Conservation (phyloP, 164 flowering plant species). For the Macadamia integrifolia region DNA sequence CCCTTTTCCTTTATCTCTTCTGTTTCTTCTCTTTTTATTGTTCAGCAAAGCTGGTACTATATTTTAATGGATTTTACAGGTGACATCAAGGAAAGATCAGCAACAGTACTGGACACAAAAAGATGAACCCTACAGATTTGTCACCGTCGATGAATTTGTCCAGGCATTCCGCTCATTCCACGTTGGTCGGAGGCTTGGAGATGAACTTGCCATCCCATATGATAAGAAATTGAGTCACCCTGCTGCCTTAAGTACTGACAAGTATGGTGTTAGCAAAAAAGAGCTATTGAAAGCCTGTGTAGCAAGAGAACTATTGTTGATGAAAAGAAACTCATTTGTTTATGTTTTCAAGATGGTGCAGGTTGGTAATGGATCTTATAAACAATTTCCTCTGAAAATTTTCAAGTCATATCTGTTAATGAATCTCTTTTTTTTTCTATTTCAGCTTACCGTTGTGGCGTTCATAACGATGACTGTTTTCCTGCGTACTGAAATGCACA, state of each 20-base stretch:
- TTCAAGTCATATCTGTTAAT: not conserved
- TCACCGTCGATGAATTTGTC: constrained; percentile 44
- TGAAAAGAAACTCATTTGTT: constrained; percentile 68
- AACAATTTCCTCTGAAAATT: not conserved
- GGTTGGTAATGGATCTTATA: constrained; percentile 21
- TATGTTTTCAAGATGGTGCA: constrained; percentile 51
- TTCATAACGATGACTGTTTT: constrained; percentile 43
- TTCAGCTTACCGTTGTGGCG: constrained; percentile 34
- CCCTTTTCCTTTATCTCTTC: not conserved
- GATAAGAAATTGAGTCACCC: constrained; percentile 61
- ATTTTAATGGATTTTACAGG: constrained; percentile 23
- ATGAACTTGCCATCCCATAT: constrained; percentile 49
- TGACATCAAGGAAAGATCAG: constrained; percentile 76
- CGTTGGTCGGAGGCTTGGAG: constrained; percentile 38
- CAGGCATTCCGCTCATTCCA: constrained; percentile 61
- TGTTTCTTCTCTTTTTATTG: not conserved
- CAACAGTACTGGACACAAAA: constrained; percentile 54
- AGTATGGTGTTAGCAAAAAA: constrained; percentile 51
- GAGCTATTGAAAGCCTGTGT: constrained; percentile 57
- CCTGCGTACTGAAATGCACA: constrained; percentile 39
- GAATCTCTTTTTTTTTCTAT: not conserved
- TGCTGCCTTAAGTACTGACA: constrained; percentile 45
- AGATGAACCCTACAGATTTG: constrained; percentile 45
- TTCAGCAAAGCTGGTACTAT: not conserved
- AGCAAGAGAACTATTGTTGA: constrained; percentile 53